phyloP scores from a whole-genome alignment of 305 asterid genomes.

The Fraxinus angustifolia region DNA sequence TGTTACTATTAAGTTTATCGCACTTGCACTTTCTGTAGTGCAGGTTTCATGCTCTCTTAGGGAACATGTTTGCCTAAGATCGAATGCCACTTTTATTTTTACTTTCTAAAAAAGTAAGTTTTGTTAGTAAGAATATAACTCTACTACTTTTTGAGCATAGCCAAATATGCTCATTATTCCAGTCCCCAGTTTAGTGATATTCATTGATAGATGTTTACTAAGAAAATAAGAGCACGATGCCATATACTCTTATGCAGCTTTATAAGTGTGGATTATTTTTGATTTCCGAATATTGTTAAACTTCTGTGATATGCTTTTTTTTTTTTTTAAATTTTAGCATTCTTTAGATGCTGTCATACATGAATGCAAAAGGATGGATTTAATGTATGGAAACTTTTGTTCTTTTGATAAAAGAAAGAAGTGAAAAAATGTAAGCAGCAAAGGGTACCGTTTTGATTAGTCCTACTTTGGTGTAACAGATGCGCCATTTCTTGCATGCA shows the following conservation, averaged over 20 bases:
- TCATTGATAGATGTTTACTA: background rate
- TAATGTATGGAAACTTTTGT: background rate
- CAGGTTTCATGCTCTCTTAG: background rate
- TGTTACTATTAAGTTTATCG: background rate
- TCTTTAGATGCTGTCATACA: background rate
- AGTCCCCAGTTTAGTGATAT: background rate
- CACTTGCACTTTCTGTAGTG: background rate
- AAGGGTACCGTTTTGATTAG: background rate
- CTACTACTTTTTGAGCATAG: background rate
- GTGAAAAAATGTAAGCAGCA: background rate
- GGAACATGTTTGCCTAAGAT: background rate
- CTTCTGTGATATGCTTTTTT: background rate
- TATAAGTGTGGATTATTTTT: background rate
- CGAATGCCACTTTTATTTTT: background rate
- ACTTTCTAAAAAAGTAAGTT: background rate
- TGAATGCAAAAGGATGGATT: background rate
- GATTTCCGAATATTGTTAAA: background rate
- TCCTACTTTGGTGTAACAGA: constrained; percentile 27
- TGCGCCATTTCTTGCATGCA: constrained; percentile 40
- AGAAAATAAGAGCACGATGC: background rate
- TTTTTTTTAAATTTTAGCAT: background rate
- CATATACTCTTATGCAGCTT: background rate
- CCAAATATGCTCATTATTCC: background rate
- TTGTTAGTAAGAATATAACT: background rate
- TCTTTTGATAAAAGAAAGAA: background rate